These are phyloP conservation scores for Pseudomassariella vexata DNA, from an alignment of 2,329 filamentous ascomycete genomes.

Conservation along the genomic window DNA sequence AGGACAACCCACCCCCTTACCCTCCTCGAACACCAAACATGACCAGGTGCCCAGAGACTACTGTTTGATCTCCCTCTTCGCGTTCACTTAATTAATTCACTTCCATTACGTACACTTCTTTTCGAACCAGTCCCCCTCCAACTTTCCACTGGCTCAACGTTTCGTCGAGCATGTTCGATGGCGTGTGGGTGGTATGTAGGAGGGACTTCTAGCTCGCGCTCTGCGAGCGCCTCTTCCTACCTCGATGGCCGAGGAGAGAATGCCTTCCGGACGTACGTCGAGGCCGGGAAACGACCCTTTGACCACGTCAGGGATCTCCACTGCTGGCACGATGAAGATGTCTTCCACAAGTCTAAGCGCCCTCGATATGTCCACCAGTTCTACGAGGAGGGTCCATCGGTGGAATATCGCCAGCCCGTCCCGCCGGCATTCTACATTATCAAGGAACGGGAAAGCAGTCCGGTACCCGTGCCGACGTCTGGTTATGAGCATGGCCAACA, in stretches of 20 bases:
- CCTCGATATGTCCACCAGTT: constrained; percentile 15
- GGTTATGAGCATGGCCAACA: constrained; percentile 19
- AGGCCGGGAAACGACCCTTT: constrained; percentile 32
- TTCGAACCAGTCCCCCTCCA: too few species aligned
- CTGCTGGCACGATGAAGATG: constrained; percentile 21
- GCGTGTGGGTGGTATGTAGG: constrained; percentile 24
- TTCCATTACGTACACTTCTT: constrained; percentile 13
- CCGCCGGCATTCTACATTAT: constrained; percentile 26
- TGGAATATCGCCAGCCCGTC: constrained; percentile 8
- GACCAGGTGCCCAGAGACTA: too few species aligned
- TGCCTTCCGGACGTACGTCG: constrained; percentile 20
- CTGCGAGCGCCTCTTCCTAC: constrained; percentile 24
- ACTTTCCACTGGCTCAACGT: too few species aligned
- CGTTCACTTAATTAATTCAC: too few species aligned
- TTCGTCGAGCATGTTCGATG: constrained; percentile 27
- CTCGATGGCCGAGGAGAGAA: constrained; percentile 13
- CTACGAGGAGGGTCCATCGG: constrained; percentile 10
- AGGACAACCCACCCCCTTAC: too few species aligned
- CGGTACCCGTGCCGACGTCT: constrained; percentile 8
- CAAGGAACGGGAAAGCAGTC: constrained; percentile 20
- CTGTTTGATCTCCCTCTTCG: too few species aligned
- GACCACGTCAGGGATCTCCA: constrained; percentile 27
- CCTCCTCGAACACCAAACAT: too few species aligned
- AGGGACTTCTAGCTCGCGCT: constrained; percentile 26
- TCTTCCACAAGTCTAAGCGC: constrained; percentile 28